Evolutionary conservation across 2,329 filamentous ascomycete genomes (phyloP), one percentile per base, ranked within the genome.

Genomic region (Aspergillus tubingensis): DNA sequence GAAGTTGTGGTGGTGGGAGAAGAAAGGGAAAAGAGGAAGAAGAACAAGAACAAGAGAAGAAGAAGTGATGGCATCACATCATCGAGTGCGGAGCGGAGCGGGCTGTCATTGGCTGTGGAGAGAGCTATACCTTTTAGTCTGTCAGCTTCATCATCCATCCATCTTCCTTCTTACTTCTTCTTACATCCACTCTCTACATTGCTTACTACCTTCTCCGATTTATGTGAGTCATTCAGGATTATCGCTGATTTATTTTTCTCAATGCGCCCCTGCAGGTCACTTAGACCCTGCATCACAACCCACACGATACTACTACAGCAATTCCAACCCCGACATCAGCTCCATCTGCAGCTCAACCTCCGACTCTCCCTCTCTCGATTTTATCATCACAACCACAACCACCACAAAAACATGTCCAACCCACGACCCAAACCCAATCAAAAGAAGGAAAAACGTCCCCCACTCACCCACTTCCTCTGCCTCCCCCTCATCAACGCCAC

Each of bases 401-500:
- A 49, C 30, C 38, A 41, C 25, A 38, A 23, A 21, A 61, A 36
- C 27, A 65, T 64, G 60, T 47, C 58, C n/a, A 38, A 51, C 13
- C 54, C 13, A 58, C 41, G 10, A 25, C 32, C 38, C 32, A 49
- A 43, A 13, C 49, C 54, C 43, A 39, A 19, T 21, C 53, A 48
- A 41, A 63, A 60, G 27, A 62, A 59, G 52, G 62, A 68, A 50
- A 74, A 73, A 58, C 65, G 62, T n/a, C 72, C 75, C 15, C 71
- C 67, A n/a, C 65, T 76, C 13, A 81, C 79, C 0, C 79, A 81
- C 67, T 81, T 81, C 60, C 73, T 81, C 8, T 80, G 79, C 60
- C 67, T 81, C 6, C 79, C 92, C 1, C 84, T 97, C 6, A 81
- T 89, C 52, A 91, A 85, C 2, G 58, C 79, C 0, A 54, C 75